Evolutionary conservation across 805 yeast species (phyloP).

Genomic region (Kazachstania bromeliacearum): DNA sequence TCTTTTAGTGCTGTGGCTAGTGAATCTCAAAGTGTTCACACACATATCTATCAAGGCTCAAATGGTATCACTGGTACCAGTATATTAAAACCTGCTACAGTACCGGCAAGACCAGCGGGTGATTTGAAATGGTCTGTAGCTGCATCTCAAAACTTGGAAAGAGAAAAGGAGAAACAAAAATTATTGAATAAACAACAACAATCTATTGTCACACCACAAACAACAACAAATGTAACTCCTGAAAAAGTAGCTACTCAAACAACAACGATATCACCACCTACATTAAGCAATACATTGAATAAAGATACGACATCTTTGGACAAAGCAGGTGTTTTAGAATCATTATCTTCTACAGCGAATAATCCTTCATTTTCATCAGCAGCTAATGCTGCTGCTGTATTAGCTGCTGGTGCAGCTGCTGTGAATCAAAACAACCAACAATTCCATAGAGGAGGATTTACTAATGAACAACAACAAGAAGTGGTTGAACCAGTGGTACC

Average conservation of each 20-base stretch:
- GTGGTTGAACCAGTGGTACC: not conserved
- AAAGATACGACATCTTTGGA: too few species aligned
- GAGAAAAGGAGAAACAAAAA: constrained; percentile 13
- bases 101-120: constrained; percentile 45
- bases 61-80: constrained; percentile 27
- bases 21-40: constrained; percentile 12
- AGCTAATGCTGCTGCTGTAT: constrained; percentile 18
- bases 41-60: constrained; percentile 26
- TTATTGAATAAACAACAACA: not conserved
- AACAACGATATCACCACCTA: constrained; percentile 1
- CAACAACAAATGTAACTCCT: constrained; percentile 18
- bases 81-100: constrained; percentile 42
- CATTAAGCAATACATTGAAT: not conserved
- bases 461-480: not conserved
- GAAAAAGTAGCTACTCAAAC: constrained; percentile 7
- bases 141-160: constrained; percentile 33
- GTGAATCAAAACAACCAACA: constrained; percentile 19
- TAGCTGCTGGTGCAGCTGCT: constrained; percentile 23
- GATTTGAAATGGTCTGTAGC: constrained; percentile 50
- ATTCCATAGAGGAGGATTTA: constrained; percentile 8
- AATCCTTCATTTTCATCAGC: constrained; percentile 8
- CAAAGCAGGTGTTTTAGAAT: constrained; percentile 1
- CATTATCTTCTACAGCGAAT: not conserved
- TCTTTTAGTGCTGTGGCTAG: constrained; percentile 4
- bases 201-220: constrained; percentile 6